These are phyloP conservation scores for Yamadazyma akitaensis DNA, from an alignment of 805 yeast genomes.

Conservation along the genomic window DNA sequence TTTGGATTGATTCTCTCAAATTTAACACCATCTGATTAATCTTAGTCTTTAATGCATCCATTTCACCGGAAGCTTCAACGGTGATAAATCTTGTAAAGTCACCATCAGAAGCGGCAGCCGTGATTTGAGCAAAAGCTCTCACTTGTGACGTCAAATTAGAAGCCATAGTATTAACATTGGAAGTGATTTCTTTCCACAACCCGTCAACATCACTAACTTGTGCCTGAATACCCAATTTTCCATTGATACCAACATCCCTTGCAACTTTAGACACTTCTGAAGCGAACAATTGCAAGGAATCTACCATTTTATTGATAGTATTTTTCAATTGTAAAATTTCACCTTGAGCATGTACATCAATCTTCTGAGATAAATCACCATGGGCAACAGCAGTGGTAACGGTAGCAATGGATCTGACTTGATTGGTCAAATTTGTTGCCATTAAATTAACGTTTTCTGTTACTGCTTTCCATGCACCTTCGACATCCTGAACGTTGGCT, in stretches of 20 bases:
- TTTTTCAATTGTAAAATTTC: slow-evolving; percentile 81
- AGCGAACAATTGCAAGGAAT: slow-evolving; percentile 81
- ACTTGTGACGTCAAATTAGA: slow-evolving; percentile 90
- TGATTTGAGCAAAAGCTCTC: slow-evolving; percentile 88
- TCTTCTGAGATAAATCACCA: slow-evolving; percentile 82
- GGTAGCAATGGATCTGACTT: slow-evolving; percentile 84
- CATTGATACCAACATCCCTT: slow-evolving; percentile 89
- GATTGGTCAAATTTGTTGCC: slow-evolving; percentile 57
- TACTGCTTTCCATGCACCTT: slow-evolving; percentile 51
- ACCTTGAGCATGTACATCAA: slow-evolving; percentile 87
- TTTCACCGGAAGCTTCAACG: slow-evolving; percentile 89
- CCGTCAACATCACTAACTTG: slow-evolving; percentile 91
- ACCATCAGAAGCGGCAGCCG: slow-evolving; percentile 93
- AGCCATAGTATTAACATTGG: slow-evolving; percentile 92
- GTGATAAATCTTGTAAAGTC: slow-evolving; percentile 88
- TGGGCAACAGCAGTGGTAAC: slow-evolving; percentile 91
- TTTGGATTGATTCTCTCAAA: slow-evolving; percentile 82
- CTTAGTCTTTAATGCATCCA: slow-evolving; percentile 67
- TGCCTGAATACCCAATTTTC: slow-evolving; percentile 89
- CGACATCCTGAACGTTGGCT: slow-evolving; percentile 49
- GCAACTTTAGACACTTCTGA: slow-evolving; percentile 88
- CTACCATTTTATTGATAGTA: slow-evolving; percentile 92
- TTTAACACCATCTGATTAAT: slow-evolving; percentile 82
- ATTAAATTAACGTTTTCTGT: slow-evolving; percentile 46
- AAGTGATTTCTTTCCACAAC: slow-evolving; percentile 86